Conservation (phyloP, 495 filamentous ascomycete species). For the Penicillium ucsense region DNA sequence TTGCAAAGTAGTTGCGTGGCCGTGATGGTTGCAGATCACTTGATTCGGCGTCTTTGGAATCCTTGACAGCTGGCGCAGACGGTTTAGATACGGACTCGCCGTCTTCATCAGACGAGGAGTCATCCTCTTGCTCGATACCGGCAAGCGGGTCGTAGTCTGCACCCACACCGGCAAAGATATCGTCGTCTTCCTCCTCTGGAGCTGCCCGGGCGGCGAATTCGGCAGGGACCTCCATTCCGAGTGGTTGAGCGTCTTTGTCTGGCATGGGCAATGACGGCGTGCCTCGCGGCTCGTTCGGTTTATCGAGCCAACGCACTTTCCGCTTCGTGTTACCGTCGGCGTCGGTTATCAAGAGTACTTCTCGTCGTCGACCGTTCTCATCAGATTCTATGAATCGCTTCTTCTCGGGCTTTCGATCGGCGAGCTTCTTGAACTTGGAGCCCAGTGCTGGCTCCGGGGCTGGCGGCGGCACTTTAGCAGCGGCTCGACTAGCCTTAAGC, state of each 20-base stretch:
- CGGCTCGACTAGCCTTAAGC: constrained; percentile 60
- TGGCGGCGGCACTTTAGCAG: constrained; percentile 45
- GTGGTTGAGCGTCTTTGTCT: constrained; percentile 52
- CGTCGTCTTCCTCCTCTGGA: constrained; percentile 43
- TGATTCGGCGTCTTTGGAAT: background rate
- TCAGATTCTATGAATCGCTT: constrained; percentile 68
- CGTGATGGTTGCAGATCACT: constrained; percentile 10
- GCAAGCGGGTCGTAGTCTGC: constrained; percentile 84
- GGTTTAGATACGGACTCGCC: constrained; percentile 16
- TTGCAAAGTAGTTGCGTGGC: constrained; percentile 35
- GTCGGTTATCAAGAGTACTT: constrained; percentile 78
- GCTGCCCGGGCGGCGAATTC: constrained; percentile 24
- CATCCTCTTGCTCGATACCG: constrained; percentile 49
- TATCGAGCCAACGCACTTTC: constrained; percentile 53
- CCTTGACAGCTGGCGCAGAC: background rate
- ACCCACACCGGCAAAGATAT: constrained; percentile 84
- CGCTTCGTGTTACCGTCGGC: constrained; percentile 80
- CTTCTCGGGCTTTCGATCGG: constrained; percentile 44
- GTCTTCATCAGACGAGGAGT: constrained; percentile 40
- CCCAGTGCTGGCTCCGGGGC: constrained; percentile 50
- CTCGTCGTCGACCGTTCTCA: constrained; percentile 53
- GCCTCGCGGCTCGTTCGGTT: constrained; percentile 31
- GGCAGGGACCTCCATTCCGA: constrained; percentile 74
- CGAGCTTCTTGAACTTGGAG: constrained; percentile 74
- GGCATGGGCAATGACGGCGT: constrained; percentile 45